Percentiles rank a stretch among this genome's conserved stretches.
Conservation (phyloP, 306 rosid species). For the Castanea crenata region DNA sequence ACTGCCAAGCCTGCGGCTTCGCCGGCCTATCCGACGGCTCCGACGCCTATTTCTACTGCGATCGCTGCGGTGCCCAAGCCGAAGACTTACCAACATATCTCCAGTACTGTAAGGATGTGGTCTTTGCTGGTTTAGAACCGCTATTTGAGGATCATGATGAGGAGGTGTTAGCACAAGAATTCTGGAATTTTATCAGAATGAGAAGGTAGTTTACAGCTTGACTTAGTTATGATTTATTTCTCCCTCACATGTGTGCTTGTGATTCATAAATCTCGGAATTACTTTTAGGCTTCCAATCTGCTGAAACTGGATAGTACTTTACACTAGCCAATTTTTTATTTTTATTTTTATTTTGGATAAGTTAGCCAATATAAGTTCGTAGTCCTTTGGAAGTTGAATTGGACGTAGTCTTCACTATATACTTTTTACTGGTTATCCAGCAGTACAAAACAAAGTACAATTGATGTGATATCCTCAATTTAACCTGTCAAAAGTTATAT, state of each 20-base stretch:
- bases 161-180: conserved; percentile 39
- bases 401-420: not conserved
- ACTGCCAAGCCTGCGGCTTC: conserved; percentile 52
- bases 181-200: conserved; percentile 50
- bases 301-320: not conserved
- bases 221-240: not conserved
- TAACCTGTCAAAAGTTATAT: not conserved
- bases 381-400: not conserved
- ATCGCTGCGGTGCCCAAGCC: not conserved
- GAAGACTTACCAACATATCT: conserved; percentile 77
- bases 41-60: conserved; percentile 27
- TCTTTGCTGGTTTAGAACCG: conserved; percentile 68
- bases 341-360: no score
- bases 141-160: conserved; percentile 63
- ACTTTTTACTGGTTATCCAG: not conserved
- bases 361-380: not conserved
- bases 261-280: conserved; percentile 10
- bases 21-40: conserved; percentile 42
- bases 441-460: not conserved
- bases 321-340: not conserved
- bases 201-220: conserved; percentile 50
- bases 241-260: not conserved
- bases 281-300: not conserved
- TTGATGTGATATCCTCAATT: not conserved
- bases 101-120: conserved; percentile 67